Conservation (phyloP, 1,284 basidiomycete genomes). For the Cutaneotrichosporon curvatum region DNA sequence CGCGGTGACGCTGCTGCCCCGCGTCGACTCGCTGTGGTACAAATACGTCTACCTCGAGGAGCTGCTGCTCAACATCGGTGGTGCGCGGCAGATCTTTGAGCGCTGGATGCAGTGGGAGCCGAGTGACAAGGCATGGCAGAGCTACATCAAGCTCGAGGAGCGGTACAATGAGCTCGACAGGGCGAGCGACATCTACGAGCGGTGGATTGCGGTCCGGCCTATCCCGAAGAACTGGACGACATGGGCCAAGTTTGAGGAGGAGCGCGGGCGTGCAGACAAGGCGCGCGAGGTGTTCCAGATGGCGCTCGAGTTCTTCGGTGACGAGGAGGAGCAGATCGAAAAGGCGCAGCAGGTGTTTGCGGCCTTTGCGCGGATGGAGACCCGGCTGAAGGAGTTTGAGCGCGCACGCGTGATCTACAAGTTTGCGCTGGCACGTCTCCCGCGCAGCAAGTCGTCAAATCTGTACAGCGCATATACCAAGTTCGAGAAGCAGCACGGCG, state of each 20-base stretch:
- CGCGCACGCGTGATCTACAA: slow-evolving; percentile 96
- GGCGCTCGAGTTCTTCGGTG: slow-evolving; percentile 92
- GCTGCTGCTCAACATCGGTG: slow-evolving; percentile 87
- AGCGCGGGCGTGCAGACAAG: slow-evolving; percentile 76
- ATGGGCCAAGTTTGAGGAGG: slow-evolving; percentile 95
- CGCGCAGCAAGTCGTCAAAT: slow-evolving; percentile 75
- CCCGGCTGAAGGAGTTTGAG: slow-evolving; percentile 87
- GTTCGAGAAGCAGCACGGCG: slow-evolving; percentile 97
- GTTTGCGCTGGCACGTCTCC: slow-evolving; percentile 88
- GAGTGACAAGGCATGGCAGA: slow-evolving; percentile 98
- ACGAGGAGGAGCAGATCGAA: slow-evolving; percentile 93
- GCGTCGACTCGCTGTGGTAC: slow-evolving; percentile 89
- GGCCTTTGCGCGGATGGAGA: slow-evolving; percentile 98
- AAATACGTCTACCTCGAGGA: slow-evolving; percentile 99
- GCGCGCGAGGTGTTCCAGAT: slow-evolving; percentile 94
- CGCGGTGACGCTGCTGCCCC: slow-evolving; percentile 88
- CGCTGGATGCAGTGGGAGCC: slow-evolving; percentile 99
- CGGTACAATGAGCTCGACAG: slow-evolving; percentile 87
- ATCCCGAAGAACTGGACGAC: slow-evolving; percentile 95
- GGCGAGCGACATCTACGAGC: slow-evolving; percentile 86
- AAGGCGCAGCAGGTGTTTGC: slow-evolving; percentile 89
- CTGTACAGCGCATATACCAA: slow-evolving; percentile 84
- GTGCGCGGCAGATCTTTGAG: slow-evolving; percentile 95
- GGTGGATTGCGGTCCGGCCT: slow-evolving; percentile 87
- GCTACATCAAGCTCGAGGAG: slow-evolving; percentile 94